These are phyloP conservation scores for Orbilia javanica DNA, from an alignment of 2,329 filamentous ascomycete genomes.

Conservation along the genomic window DNA sequence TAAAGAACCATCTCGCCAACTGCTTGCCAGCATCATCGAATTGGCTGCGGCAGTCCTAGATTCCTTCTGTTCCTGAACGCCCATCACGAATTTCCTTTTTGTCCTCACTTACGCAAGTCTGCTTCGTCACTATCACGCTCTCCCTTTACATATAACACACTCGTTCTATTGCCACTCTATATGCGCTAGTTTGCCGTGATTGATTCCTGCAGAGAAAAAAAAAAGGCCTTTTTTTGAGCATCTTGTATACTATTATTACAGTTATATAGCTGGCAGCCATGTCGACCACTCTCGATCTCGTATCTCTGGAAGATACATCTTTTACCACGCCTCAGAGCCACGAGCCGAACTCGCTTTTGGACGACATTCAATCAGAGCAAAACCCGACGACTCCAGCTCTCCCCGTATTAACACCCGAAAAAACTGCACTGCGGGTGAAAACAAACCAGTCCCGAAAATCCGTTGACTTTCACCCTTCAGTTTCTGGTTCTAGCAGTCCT, in stretches of 20 bases:
- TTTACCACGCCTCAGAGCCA: constrained; percentile 24
- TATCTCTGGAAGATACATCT: constrained; percentile 58
- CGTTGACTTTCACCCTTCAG: constrained; percentile 52
- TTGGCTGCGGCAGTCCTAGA: constrained; percentile 13
- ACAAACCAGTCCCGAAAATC: constrained; percentile 45
- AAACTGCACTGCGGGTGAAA: constrained; percentile 33
- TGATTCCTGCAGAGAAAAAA: constrained; percentile 20
- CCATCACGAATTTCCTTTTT: constrained; percentile 59
- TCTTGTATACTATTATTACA: constrained; percentile 7
- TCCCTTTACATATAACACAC: constrained; percentile 37
- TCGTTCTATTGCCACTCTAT: constrained; percentile 20
- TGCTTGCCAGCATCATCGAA: constrained; percentile 32
- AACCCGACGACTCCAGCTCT: constrained; percentile 39
- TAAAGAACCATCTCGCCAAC: constrained; percentile 32
- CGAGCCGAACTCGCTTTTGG: constrained; percentile 38
- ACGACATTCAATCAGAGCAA: constrained; percentile 42
- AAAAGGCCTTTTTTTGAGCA: constrained; percentile 13
- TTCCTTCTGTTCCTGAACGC: constrained; percentile 30
- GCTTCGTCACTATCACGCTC: constrained; percentile 23
- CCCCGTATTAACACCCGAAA: constrained; percentile 28
- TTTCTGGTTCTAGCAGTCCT: constrained; percentile 35
- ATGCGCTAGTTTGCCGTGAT: constrained; percentile 43
- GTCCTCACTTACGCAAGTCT: constrained; percentile 33
- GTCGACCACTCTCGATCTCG: constrained; percentile 45
- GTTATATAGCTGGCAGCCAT: constrained; percentile 29